A percentile compares a stretch with the other conserved stretches of the same genome.
These are phyloP conservation scores for Talinum fruticosum DNA, from an alignment of 148 eudicot genomes.

Conservation along the genomic window DNA sequence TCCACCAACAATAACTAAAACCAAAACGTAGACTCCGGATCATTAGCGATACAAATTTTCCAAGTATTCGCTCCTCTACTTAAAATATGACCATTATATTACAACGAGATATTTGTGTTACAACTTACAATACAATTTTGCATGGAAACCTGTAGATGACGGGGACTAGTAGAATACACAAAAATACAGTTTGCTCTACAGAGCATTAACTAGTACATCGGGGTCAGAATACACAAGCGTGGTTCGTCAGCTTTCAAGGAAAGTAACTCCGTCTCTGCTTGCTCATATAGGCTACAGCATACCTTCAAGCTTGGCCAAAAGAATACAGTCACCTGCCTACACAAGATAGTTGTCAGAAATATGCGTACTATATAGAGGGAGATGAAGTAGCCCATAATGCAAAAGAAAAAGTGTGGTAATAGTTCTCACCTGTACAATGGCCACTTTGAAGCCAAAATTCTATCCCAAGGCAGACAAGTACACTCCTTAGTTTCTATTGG, in stretches of 20 bases:
- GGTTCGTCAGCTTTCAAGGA: background rate
- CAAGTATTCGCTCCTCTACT: too few relatives aligned
- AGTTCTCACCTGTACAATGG: background rate
- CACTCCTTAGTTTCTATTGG: slow-evolving; percentile 2
- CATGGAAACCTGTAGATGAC: too few relatives aligned
- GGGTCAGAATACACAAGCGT: background rate
- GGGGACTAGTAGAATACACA: background rate
- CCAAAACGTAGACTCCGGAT: too few relatives aligned
- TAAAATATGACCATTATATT: too few relatives aligned
- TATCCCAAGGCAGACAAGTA: background rate
- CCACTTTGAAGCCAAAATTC: background rate
- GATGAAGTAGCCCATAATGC: background rate
- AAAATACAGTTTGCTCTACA: background rate
- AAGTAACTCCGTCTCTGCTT: too few relatives aligned
- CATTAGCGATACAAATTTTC: too few relatives aligned
- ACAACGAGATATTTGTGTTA: too few relatives aligned
- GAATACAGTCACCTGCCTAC: background rate
- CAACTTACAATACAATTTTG: too few relatives aligned
- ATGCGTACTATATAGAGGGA: background rate
- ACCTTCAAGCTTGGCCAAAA: background rate
- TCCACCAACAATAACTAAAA: too few relatives aligned
- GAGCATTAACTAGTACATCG: background rate
- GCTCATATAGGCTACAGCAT: background rate
- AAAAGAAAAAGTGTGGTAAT: background rate
- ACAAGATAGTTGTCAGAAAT: background rate